A percentile compares a stretch with the other conserved stretches of the same genome.
Evolutionary conservation across 2,329 filamentous ascomycete genomes (phyloP).

Genomic region (Sclerotinia nivalis): DNA sequence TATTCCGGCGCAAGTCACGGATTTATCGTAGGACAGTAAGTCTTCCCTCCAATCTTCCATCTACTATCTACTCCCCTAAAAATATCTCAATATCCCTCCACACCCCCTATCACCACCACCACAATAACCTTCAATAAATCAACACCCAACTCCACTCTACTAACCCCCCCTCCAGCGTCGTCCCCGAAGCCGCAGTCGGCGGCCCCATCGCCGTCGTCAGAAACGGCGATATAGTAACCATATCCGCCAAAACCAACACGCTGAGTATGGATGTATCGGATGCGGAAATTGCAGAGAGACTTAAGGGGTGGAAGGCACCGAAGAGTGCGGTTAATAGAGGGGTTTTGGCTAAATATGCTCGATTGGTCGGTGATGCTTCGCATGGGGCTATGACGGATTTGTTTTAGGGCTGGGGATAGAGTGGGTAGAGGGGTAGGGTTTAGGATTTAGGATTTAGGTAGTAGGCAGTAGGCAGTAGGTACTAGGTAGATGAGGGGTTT

Average conservation of each 20-base stretch:
- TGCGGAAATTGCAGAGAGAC: constrained; percentile 66
- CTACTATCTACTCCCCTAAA: too few species aligned
- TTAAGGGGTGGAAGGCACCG: constrained; percentile 69
- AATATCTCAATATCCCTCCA: not conserved
- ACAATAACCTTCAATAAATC: too few species aligned
- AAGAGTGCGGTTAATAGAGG: constrained; percentile 75
- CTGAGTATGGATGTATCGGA: constrained; percentile 66
- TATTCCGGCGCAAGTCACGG: constrained; percentile 75
- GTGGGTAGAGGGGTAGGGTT: not conserved
- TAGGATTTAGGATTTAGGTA: not conserved
- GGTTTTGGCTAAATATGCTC: constrained; percentile 85
- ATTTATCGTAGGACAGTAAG: constrained; percentile 81
- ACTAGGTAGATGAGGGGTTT: not conserved
- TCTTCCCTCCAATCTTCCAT: not conserved
- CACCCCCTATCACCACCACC: too few species aligned
- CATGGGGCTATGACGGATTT: constrained; percentile 88
- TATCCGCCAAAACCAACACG: constrained; percentile 76
- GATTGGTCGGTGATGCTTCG: constrained; percentile 85
- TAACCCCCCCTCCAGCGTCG: constrained; percentile 50
- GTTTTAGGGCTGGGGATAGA: constrained; percentile 47
- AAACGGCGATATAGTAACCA: constrained; percentile 81
- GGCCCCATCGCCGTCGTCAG: constrained; percentile 82
- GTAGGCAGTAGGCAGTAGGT: not conserved
- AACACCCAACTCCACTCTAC: not conserved
- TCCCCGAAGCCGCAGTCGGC: constrained; percentile 84